Base-by-base conservation (phyloP, 768 basidiomycete species). In the Lenzites betulinus region DNA sequence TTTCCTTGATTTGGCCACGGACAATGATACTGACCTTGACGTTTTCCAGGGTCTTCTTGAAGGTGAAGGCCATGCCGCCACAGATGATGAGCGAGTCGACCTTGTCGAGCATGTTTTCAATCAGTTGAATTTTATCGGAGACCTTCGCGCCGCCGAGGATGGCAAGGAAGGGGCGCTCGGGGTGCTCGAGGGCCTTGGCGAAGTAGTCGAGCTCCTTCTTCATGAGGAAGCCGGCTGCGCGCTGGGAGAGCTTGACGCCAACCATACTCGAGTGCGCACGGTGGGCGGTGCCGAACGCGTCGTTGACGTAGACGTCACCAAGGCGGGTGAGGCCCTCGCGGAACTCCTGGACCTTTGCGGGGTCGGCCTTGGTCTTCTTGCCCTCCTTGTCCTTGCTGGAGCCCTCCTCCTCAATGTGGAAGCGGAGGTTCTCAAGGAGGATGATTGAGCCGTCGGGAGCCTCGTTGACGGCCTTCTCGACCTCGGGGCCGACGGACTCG, bases 131-230 rank as follows among this genome's bases (percentile, higher is more conserved):
- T 80, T 99, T 99, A 79, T 99, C 96, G 18, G 94, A 96, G 47
- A 99, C 94, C 79, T 99, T 99, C 56, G 96, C 96, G 71, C 96
- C 96, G 67, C 96, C 96, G 57, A 98, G 88, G 71, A 98, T 99
- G 51, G 95, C 96, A 54, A 99, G 83, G 89, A 99, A 99, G 15
- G 96, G 96, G 42, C 91, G 79, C 69, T 96, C 94, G 20, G 96
- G 96, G 66, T 81, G 87, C 74, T 99, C 96, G 30, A 99, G 84
- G 55, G 93, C 96, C 77, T 98, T 99, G 48, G 96, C 93, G 75
- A 99, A 98, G 81, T 88, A 99, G 69, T 98, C 95, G 67, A 99
- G 87, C 75, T 99, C 96, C 77, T 98, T 98, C 80, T 95, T 97
- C 81, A 99, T 90, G 63, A 99, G 83, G 81, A 97, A 95, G 25